Conservation (phyloP, 768 basidiomycete species). For the Phylloporus sp. region DNA sequence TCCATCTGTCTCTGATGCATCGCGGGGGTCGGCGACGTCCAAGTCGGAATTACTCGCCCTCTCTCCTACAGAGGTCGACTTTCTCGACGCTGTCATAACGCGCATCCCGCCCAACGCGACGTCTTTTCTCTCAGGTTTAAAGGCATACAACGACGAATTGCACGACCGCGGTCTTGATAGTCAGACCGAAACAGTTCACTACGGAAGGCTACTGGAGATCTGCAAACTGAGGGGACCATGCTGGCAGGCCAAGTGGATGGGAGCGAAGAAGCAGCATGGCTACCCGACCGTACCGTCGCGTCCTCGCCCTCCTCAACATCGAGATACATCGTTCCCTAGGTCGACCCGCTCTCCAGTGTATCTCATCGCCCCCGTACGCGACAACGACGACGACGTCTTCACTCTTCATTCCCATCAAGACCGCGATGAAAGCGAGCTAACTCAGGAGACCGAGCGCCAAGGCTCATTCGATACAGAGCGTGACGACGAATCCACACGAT, state of each 20-base stretch:
- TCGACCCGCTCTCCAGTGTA: conserved; percentile 23
- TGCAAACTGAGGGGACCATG: conserved; percentile 74
- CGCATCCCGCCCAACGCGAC: conserved; percentile 65
- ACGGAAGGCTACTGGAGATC: conserved; percentile 76
- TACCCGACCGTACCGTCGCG: conserved; percentile 28
- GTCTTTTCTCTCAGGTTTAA: conserved; percentile 76
- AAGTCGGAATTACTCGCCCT: conserved; percentile 49
- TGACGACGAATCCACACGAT: conserved; percentile 15
- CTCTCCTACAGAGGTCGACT: conserved; percentile 52
- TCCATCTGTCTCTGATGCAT: conserved; percentile 32
- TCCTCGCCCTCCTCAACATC: conserved; percentile 14
- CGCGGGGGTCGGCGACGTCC: conserved; percentile 37
- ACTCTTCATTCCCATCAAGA: conserved; percentile 42
- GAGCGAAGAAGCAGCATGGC: conserved; percentile 55
- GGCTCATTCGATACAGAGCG: conserved; percentile 19
- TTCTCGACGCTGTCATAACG: conserved; percentile 70
- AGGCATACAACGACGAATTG: conserved; percentile 77
- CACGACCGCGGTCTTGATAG: conserved; percentile 71
- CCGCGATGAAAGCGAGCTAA: conserved; percentile 24
- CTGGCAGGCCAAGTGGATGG: conserved; percentile 80
- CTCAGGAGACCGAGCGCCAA: conserved; percentile 17
- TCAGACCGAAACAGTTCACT: conserved; percentile 72
- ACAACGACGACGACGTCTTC: conserved; percentile 39
- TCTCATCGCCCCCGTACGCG: conserved; percentile 25
- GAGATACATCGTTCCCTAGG: conserved; percentile 13